Percentiles rank a stretch among this genome's conserved stretches.
phyloP scores from a whole-genome alignment of 2,329 filamentous ascomycete genomes.

The Diplodia corticola region DNA sequence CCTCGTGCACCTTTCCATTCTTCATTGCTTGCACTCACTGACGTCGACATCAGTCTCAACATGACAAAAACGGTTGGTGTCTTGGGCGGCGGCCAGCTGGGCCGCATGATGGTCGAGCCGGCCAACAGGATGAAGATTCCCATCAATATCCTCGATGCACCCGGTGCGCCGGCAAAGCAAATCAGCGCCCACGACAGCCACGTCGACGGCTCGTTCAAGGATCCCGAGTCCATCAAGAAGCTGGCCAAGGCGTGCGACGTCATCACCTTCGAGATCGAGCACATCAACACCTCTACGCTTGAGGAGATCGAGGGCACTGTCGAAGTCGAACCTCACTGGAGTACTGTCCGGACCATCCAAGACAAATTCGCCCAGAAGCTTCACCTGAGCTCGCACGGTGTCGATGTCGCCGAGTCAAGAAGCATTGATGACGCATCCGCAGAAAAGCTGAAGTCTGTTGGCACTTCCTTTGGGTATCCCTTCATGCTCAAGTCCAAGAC shows the following conservation, averaged over 20 bases:
- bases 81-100: conserved; percentile 61
- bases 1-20: background rate
- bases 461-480: conserved; percentile 70
- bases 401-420: conserved; percentile 72
- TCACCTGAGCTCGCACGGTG: conserved; percentile 66
- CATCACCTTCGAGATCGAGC: conserved; percentile 92
- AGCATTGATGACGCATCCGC: conserved; percentile 62
- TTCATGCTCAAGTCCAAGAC: conserved; percentile 92
- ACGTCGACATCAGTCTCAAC: background rate
- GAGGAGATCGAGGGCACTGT: conserved; percentile 74
- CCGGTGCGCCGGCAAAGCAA: conserved; percentile 79
- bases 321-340: conserved; percentile 75
- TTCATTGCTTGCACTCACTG: background rate
- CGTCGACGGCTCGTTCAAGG: conserved; percentile 84
- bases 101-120: conserved; percentile 91
- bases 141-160: conserved; percentile 76
- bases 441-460: conserved; percentile 64
- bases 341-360: conserved; percentile 84
- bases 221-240: conserved; percentile 73
- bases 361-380: conserved; percentile 92
- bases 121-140: conserved; percentile 76
- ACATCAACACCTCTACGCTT: conserved; percentile 85
- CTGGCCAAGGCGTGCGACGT: conserved; percentile 77
- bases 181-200: conserved; percentile 74
- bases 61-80: conserved; percentile 38